Conservation (phyloP, 495 filamentous ascomycete genomes). For the Penicillium paradoxum region DNA sequence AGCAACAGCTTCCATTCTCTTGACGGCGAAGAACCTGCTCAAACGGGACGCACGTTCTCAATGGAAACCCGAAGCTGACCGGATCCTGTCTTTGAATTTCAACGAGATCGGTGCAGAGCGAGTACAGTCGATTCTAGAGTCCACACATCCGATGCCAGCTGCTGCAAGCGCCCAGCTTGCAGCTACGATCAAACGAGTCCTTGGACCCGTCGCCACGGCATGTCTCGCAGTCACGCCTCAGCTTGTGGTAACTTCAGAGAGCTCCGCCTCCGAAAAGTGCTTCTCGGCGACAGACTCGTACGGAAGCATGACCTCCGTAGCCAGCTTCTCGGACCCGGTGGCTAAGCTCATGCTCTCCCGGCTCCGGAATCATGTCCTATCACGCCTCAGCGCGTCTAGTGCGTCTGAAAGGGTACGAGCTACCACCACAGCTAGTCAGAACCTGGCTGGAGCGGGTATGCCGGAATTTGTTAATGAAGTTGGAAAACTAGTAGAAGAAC, state of each 20-base stretch:
- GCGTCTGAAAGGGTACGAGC: conserved; percentile 74
- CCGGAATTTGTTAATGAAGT: conserved; percentile 85
- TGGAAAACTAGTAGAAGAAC: conserved; percentile 74
- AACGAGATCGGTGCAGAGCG: conserved; percentile 53
- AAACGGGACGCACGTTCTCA: conserved; percentile 85
- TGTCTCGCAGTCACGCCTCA: conserved; percentile 34
- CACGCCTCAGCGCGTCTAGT: conserved; percentile 67
- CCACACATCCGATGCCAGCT: conserved; percentile 71
- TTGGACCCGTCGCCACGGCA: conserved; percentile 43
- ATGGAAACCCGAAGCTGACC: conserved; percentile 82
- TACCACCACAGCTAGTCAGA: conserved; percentile 79
- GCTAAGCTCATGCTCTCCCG: conserved; percentile 73
- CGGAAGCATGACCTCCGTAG: conserved; percentile 10
- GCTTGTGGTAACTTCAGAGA: conserved; percentile 24
- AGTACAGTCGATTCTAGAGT: conserved; percentile 74
- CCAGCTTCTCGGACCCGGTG: conserved; percentile 68
- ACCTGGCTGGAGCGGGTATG: conserved; percentile 72
- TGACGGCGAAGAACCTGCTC: conserved; percentile 92
- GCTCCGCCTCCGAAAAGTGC: not conserved
- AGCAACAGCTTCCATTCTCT: conserved; percentile 72
- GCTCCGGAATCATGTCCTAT: conserved; percentile 69
- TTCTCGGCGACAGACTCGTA: conserved; percentile 11
- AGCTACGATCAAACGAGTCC: conserved; percentile 51
- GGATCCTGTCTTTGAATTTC: conserved; percentile 59
- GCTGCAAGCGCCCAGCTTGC: conserved; percentile 40